phyloP scores from a whole-genome alignment of 106 monocot genomes.

The Iris macrosiphon region DNA sequence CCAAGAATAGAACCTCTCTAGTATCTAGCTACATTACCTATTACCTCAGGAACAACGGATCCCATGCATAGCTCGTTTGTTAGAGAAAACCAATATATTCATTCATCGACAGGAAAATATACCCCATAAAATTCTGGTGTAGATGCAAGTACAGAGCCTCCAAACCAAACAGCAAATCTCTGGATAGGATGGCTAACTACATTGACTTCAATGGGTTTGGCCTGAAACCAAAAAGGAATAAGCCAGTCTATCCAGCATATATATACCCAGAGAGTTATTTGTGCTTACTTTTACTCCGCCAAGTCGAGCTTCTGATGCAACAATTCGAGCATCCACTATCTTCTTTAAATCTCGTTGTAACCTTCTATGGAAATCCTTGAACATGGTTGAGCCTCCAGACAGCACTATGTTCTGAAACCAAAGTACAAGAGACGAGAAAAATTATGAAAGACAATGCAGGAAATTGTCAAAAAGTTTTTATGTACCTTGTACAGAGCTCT shows the following conservation, averaged over 20 bases:
- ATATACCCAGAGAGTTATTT: neutral
- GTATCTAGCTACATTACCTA: too few relatives aligned
- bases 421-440: neutral
- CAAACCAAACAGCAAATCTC: slow-evolving; percentile 94
- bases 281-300: slow-evolving; percentile 62
- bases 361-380: slow-evolving; percentile 93
- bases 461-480: neutral
- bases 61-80: too few relatives aligned
- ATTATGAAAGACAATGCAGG: neutral
- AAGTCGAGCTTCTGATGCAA: slow-evolving; percentile 48
- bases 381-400: slow-evolving; percentile 94
- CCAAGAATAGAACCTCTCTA: too few relatives aligned
- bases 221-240: slow-evolving; percentile 22
- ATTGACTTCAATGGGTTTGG: slow-evolving; percentile 86
- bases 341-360: slow-evolving; percentile 88
- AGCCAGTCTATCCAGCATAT: slow-evolving; percentile 6
- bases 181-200: slow-evolving; percentile 92
- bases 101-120: slow-evolving; percentile 12
- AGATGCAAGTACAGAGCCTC: slow-evolving; percentile 96
- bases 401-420: slow-evolving; percentile 78
- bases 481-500: slow-evolving; percentile 85
- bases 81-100: too few relatives aligned
- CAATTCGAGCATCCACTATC: slow-evolving; percentile 72
- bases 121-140: slow-evolving; percentile 89
- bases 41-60: too few relatives aligned